Evolutionary conservation across 2,329 filamentous ascomycete genomes (phyloP), one percentile per base, ranked within the genome.

Genomic region (Onygena corvina): DNA sequence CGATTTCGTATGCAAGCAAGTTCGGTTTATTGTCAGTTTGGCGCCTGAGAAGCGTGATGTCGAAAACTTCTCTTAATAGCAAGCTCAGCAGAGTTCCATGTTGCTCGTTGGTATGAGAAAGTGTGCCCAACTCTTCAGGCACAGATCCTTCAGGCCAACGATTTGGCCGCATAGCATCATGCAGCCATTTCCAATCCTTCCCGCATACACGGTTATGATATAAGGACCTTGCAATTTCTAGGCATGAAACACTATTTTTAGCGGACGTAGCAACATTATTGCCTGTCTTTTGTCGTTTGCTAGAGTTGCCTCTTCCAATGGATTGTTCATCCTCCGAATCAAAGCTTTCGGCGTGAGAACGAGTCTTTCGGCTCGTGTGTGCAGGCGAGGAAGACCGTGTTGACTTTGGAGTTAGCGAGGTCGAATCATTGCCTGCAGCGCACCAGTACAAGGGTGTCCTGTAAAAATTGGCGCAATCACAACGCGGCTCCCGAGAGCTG

Each of bases 21-120:
- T 59, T 38, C 1, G 61, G 57, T 14, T 60, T 53, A 1, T 50
- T 50, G 12, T 50, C 52, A 3, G 33, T 48, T 33, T 58, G 42
- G 12, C 64, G 62, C 46, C 60, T 54, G 4, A 57, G 52, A 3
- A 67, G 59, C 1, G 64, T 65, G 18, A 66, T 61, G 40, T 67
- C 64, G 35, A 66, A 58, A 1, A 66, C 59, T 20, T 64, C 64
- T 29, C 62, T 53, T 6, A 67, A 53, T 6, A 67, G 54, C 14
- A 67, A 56, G 49, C 62, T 65, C 14, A 66, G 47, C 18, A 60
- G 23, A 2, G 64, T 66, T n/a, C 61, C 59, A 36, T 64, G 61
- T 1, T 46, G 44, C 40, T 65, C 64, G 35, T 64, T 63, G 3
- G 56, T 59, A 48, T 60, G 57, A 0, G 54, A 52, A 5, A 62